Evolutionary conservation across 2,329 filamentous ascomycete genomes (phyloP), one percentile per base, ranked within the genome.

Genomic region (Botrytis elliptica): DNA sequence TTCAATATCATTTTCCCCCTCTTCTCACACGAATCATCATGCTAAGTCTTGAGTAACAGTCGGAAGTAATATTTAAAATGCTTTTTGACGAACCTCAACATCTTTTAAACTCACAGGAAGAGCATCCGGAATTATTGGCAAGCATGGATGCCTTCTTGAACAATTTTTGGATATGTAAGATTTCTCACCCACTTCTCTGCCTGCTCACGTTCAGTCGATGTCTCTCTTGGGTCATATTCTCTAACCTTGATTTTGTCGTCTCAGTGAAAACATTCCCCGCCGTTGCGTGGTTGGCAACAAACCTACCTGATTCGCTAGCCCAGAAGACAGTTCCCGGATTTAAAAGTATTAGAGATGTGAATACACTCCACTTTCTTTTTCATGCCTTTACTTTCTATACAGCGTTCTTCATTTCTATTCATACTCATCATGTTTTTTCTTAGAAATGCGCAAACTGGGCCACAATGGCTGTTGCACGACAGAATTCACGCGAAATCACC

Each of bases 381-480:
- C 2, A 12, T 20, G 4, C n/a, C 3, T n/a, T 10, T n/a, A 14
- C 18, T 10, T 22, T 2, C 12, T 29, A 55, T n/a, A 1, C 12
- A n/a, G 0, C 3, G 2, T n/a, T 16, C 16, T 55, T 55, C 2
- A 16, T 38, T 22, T 16, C 0, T 0, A 14, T 55, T 40, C 44
- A 29, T 16, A 22, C 65, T 55, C 14, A 68, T 3, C 22, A 52
- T 0, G 10, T 22, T 7, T 44, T 8, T 14, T 2, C 6, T 18
- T 18, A 70, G 68, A 44, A 70, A 25, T 70, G 55, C 16, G 40
- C 8, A 22, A 59, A n/a, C 49, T 70, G 68, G 52, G 68, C 29
- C 1, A 18, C 29, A 18, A 20, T 25, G 6, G n/a, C 68, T 16
- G 22, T 70, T 22, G 33, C 38, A 7, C 65, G 68, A 29, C 55